These are phyloP conservation scores for Aspergillus nomiae DNA, from an alignment of 2,329 filamentous ascomycete species.

Conservation along the genomic window DNA sequence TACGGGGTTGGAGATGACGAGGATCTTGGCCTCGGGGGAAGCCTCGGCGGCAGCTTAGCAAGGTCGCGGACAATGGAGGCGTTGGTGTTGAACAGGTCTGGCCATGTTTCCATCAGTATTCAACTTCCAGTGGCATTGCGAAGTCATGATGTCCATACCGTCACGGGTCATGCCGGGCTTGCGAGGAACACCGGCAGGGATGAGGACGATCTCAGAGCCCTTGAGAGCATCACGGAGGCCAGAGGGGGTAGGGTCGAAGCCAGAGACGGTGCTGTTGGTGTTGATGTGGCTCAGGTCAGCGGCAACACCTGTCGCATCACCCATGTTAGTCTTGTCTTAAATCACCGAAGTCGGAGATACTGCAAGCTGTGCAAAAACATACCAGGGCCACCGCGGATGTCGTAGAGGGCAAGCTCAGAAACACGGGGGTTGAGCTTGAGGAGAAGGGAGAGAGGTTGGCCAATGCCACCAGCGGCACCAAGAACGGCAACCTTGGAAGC, in stretches of 20 bases:
- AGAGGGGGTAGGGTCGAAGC: constrained; percentile 75
- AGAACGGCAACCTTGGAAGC: constrained; percentile 97
- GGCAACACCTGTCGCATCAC: constrained; percentile 73
- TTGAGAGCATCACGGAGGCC: constrained; percentile 80
- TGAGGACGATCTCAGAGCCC: constrained; percentile 90
- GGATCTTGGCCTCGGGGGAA: constrained; percentile 87
- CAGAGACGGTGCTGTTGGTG: constrained; percentile 93
- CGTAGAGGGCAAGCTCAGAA: constrained; percentile 92
- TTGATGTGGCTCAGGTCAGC: constrained; percentile 99
- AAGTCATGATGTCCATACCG: constrained; percentile 50
- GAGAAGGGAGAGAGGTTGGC: constrained; percentile 94
- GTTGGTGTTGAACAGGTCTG: constrained; percentile 99
- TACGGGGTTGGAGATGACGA: constrained; percentile 97
- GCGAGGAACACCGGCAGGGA: constrained; percentile 96
- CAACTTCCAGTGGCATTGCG: neutral
- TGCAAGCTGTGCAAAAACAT: constrained; percentile 43
- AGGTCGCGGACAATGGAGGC: constrained; percentile 98
- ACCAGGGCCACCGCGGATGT: constrained; percentile 94
- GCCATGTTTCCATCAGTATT: constrained; percentile 10
- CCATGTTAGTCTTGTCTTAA: constrained; percentile 10
- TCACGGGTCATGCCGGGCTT: constrained; percentile 99
- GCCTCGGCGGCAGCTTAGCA: constrained; percentile 89
- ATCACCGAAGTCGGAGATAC: neutral
- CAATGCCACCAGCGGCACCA: constrained; percentile 96
- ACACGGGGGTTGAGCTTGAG: constrained; percentile 98